Conservation (phyloP, 768 basidiomycete species). For the Agaricus subrufescens region DNA sequence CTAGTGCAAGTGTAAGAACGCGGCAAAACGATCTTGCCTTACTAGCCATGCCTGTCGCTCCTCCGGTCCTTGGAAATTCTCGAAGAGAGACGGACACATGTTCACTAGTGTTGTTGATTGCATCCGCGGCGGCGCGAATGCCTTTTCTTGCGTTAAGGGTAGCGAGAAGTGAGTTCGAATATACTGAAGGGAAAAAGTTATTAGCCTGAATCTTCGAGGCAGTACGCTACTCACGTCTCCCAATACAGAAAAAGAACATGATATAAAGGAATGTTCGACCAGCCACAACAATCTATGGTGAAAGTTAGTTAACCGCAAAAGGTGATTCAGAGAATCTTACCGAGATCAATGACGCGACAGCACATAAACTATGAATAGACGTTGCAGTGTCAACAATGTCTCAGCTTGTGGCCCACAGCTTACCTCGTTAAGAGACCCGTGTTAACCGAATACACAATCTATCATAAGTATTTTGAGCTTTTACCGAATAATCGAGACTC, state of each 20-base stretch:
- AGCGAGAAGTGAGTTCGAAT: conserved; percentile 57
- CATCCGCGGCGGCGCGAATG: conserved; percentile 36
- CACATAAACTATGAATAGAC: conserved; percentile 36
- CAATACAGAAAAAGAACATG: conserved; percentile 55
- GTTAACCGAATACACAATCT: conserved; percentile 45
- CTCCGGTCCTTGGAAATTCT: conserved; percentile 29
- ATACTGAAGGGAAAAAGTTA: conserved; percentile 31
- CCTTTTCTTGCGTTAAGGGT: conserved; percentile 52
- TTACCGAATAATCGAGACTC: not conserved
- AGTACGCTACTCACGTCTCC: conserved; percentile 40
- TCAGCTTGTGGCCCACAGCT: conserved; percentile 9
- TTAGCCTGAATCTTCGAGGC: not conserved
- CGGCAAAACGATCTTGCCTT: not conserved
- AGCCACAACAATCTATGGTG: conserved; percentile 39
- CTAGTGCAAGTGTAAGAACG: too few relatives aligned
- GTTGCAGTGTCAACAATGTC: not conserved
- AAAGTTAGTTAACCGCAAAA: not conserved
- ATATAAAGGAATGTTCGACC: conserved; percentile 52
- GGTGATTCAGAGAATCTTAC: conserved; percentile 22
- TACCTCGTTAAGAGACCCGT: conserved; percentile 35
- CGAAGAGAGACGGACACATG: conserved; percentile 34
- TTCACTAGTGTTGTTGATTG: conserved; percentile 36
- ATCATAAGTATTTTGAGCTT: not conserved
- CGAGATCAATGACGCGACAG: conserved; percentile 49
- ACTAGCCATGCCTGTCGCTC: not conserved